Evolutionary conservation across 768 basidiomycete species (phyloP).

Genomic region (Boletus vinaceobasis): DNA sequence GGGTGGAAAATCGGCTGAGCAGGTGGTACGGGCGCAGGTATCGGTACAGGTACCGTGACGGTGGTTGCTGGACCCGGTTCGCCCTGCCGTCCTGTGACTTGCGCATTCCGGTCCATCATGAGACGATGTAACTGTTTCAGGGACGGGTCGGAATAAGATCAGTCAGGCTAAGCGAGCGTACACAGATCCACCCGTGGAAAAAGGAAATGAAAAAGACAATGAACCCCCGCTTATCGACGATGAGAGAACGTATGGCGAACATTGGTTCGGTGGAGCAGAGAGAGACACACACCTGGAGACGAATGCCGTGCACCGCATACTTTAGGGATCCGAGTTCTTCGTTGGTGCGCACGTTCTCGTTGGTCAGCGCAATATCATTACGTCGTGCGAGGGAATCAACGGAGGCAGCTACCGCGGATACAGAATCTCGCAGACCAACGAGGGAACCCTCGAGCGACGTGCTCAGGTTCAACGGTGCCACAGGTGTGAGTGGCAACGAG

Average conservation of each 20-base stretch:
- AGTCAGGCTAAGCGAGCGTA: conserved; percentile 9
- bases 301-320: conserved; percentile 67
- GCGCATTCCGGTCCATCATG: conserved; percentile 73
- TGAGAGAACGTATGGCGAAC: background rate
- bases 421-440: conserved; percentile 52
- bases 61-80: conserved; percentile 17
- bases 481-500: conserved; percentile 32
- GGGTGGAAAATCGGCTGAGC: conserved; percentile 24
- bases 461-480: conserved; percentile 62
- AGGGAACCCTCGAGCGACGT: conserved; percentile 65
- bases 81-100: conserved; percentile 45
- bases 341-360: conserved; percentile 66
- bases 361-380: conserved; percentile 62
- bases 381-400: conserved; percentile 60
- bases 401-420: conserved; percentile 56
- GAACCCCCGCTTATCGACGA: background rate
- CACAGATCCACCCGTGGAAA: conserved; percentile 5
- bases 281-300: conserved; percentile 62
- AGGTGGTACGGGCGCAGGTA: conserved; percentile 20
- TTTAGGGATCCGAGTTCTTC: conserved; percentile 73
- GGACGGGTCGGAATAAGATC: conserved; percentile 8
- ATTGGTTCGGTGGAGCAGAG: background rate
- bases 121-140: conserved; percentile 55
- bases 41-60: conserved; percentile 16
- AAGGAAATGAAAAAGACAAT: conserved; percentile 7